Evolutionary conservation across 441 rosid genomes (phyloP).

Genomic region (Raphanus hybrid): DNA sequence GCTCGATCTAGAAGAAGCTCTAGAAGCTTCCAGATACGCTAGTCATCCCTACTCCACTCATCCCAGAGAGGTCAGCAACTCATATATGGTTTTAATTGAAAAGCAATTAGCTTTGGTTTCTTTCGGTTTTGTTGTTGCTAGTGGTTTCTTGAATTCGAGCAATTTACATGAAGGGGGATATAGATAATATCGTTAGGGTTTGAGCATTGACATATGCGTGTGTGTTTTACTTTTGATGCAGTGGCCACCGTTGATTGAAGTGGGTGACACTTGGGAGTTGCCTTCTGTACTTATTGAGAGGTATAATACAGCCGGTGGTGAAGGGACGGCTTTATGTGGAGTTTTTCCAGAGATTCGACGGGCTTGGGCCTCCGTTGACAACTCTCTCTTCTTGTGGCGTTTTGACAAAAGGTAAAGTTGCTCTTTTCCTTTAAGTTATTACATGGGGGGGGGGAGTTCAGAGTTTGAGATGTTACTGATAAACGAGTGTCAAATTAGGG

Average conservation of each 20-base stretch:
- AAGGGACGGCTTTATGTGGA: slow-evolving; percentile 96
- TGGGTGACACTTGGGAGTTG: slow-evolving; percentile 82
- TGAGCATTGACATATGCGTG: slow-evolving; percentile 3
- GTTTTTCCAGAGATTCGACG: slow-evolving; percentile 89
- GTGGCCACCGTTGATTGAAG: slow-evolving; percentile 96
- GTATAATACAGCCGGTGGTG: slow-evolving; percentile 95
- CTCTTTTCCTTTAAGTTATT: background rate
- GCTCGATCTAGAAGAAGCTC: slow-evolving; percentile 90
- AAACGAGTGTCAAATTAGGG: slow-evolving; percentile 51
- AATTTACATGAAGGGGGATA: background rate
- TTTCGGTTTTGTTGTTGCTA: no score
- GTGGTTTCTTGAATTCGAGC: slow-evolving; percentile 13
- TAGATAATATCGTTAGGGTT: background rate
- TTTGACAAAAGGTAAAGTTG: slow-evolving; percentile 83
- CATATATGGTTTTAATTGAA: background rate
- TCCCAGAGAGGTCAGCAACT: slow-evolving; percentile 73
- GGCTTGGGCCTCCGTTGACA: slow-evolving; percentile 98
- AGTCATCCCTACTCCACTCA: slow-evolving; percentile 93
- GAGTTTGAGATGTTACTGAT: background rate
- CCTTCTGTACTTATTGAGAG: slow-evolving; percentile 88
- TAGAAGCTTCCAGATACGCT: slow-evolving; percentile 89
- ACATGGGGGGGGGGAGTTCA: background rate
- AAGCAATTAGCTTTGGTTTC: slow-evolving; percentile 20
- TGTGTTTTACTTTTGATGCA: slow-evolving; percentile 41
- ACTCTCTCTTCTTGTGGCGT: slow-evolving; percentile 92